Evolutionary conservation across 129 eudicot genomes (phyloP), one percentile per base, ranked within the genome.

Genomic region (Deinandra increscens): DNA sequence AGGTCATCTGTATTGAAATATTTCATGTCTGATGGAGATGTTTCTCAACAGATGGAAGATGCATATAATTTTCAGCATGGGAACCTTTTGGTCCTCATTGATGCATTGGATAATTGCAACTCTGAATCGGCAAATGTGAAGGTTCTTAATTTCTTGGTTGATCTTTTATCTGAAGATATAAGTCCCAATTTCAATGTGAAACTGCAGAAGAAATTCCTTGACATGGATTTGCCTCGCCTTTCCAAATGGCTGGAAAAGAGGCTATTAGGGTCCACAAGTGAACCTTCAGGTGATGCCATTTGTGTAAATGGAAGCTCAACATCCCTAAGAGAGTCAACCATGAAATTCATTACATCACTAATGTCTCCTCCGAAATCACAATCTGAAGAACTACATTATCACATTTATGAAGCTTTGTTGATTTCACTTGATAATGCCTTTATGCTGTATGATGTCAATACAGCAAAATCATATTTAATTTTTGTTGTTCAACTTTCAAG

Each of bases 161-260:
- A 89, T 42, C 75, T 93, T 61, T 68, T 93, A 70, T 81, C 95
- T 0, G 94, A 81, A 70, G 90, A 87, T 14, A 26, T 44, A 38
- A 51, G 80, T 60, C 71, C 87, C 65, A 75, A 56, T 72, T 56
- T 89, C 69, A 87, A 76, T 55, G 77, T 41, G 41, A 80, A 81
- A 58, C 50, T 89, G 60, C 97, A 81, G 75, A 69, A 80, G 85
- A 93, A 87, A 64, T 87, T 93, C 58, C 78, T 81, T 26, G 60
- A 67, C 79, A 87, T 85, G 92, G 87, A 89, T 84, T 68, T 80
- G 75, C 63, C 26, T 69, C 79, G 55, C 60, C 88, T 93, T 31
- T 83, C 93, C n/a, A 87, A 84, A 79, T 93, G 99, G 97, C 75
- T 93, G 64, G 99, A 87, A 80, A 81, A 62, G 72, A 85, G 99